phyloP scores from a whole-genome alignment of 2,329 filamentous ascomycete species.

The Penicillium brevicompactum region DNA sequence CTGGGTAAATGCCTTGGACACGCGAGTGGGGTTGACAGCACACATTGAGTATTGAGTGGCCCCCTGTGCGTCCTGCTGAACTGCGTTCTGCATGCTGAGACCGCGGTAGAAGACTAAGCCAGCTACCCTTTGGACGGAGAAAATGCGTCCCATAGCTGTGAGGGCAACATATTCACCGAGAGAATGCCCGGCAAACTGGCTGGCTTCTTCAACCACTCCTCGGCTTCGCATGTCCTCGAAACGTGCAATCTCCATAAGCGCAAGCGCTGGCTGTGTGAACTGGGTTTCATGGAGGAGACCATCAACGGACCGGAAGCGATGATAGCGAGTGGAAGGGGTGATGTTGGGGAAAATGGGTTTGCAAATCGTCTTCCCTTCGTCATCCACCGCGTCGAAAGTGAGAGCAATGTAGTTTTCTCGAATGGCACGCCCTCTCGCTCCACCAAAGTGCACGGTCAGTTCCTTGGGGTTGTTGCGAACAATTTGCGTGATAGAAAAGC shows the following conservation, averaged over 20 bases:
- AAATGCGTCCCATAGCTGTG: constrained; percentile 88
- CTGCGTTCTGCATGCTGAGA: constrained; percentile 96
- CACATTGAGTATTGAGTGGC: constrained; percentile 98
- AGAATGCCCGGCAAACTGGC: constrained; percentile 93
- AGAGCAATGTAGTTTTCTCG: constrained; percentile 98
- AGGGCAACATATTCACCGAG: constrained; percentile 95
- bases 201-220: constrained; percentile 88
- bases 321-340: constrained; percentile 81
- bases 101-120: constrained; percentile 98
- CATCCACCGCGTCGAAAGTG: constrained; percentile 91
- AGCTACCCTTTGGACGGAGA: constrained; percentile 93
- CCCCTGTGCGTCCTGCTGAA: constrained; percentile 85
- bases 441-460: constrained; percentile 94
- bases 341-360: constrained; percentile 98
- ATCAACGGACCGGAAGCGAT: constrained; percentile 93
- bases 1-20: constrained; percentile 70
- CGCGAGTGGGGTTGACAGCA: constrained; percentile 59
- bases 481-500: constrained; percentile 91
- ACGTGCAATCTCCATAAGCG: constrained; percentile 96
- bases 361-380: constrained; percentile 85
- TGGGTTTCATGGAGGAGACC: constrained; percentile 93
- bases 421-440: constrained; percentile 89
- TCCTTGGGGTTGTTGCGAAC: constrained; percentile 98
- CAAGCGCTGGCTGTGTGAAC: constrained; percentile 93
- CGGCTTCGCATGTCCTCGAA: constrained; percentile 97